phyloP scores from a whole-genome alignment of 2,329 filamentous ascomycete genomes.

The Juglanconis oblonga region DNA sequence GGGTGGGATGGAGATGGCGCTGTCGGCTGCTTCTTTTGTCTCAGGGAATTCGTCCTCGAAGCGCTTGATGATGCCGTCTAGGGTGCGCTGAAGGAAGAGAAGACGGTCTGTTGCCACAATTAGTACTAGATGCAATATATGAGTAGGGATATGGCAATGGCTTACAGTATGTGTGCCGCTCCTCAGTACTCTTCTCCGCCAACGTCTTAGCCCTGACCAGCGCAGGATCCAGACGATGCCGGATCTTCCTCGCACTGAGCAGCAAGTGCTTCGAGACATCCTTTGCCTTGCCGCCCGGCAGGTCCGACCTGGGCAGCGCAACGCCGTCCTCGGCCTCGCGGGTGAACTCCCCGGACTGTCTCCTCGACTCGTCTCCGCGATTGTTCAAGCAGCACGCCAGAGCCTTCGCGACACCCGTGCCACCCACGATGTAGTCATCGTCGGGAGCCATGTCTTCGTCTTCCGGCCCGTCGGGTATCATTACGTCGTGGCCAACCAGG shows the following conservation, averaged over 20 bases:
- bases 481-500: slow-evolving; percentile 70
- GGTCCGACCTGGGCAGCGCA: slow-evolving; percentile 38
- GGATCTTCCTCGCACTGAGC: slow-evolving; percentile 84
- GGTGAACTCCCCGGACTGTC: slow-evolving; percentile 50
- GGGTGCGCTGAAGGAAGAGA: slow-evolving; percentile 81
- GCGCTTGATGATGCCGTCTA: slow-evolving; percentile 87
- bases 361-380: slow-evolving; percentile 61
- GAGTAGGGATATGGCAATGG: slow-evolving; percentile 20
- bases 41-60: slow-evolving; percentile 98
- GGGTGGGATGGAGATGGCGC: slow-evolving; percentile 26
- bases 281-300: slow-evolving; percentile 65
- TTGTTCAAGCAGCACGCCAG: slow-evolving; percentile 87
- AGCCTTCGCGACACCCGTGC: slow-evolving; percentile 92
- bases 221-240: slow-evolving; percentile 77
- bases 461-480: slow-evolving; percentile 45
- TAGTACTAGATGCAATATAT: slow-evolving; percentile 20
- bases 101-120: slow-evolving; percentile 59
- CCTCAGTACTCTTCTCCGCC: slow-evolving; percentile 52
- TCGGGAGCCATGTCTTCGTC: slow-evolving; percentile 73
- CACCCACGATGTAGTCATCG: slow-evolving; percentile 93
- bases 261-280: slow-evolving; percentile 92
- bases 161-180: slow-evolving; percentile 71
- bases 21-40: slow-evolving; percentile 53
- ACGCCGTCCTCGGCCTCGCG: slow-evolving; percentile 51
- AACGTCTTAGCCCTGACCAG: slow-evolving; percentile 70